phyloP scores from a whole-genome alignment of 106 monocot species.

The Dendrobium huoshanense region DNA sequence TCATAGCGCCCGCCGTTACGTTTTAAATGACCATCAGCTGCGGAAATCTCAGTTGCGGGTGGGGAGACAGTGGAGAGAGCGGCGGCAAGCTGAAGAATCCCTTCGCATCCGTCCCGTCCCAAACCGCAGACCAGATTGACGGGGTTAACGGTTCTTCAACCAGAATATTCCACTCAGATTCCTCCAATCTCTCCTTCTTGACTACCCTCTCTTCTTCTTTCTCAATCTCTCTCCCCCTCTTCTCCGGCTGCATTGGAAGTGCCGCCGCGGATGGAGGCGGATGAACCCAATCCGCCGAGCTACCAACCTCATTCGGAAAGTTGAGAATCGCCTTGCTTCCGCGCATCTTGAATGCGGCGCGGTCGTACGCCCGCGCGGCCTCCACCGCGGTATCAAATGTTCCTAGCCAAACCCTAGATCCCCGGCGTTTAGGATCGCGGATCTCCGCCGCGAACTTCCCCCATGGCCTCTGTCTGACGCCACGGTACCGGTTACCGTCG shows the following conservation, averaged over 20 bases:
- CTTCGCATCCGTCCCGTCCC: slow-evolving; percentile 16
- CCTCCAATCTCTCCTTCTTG: neutral
- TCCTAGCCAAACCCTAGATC: slow-evolving; percentile 75
- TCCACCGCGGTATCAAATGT: slow-evolving; percentile 63
- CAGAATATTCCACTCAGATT: neutral
- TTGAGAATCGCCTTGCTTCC: slow-evolving; percentile 73
- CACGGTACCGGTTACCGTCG: slow-evolving; percentile 48
- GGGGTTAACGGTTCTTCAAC: slow-evolving; percentile 22
- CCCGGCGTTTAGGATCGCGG: slow-evolving; percentile 51
- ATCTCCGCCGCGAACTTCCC: slow-evolving; percentile 81
- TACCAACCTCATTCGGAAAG: slow-evolving; percentile 67
- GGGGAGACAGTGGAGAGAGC: slow-evolving; percentile 42
- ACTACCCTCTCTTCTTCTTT: neutral
- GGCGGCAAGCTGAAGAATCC: slow-evolving; percentile 27
- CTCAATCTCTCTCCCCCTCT: slow-evolving; percentile 10
- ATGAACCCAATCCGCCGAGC: neutral
- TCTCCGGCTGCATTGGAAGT: neutral
- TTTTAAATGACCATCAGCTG: slow-evolving; percentile 7
- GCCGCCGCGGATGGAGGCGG: neutral
- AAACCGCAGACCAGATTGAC: slow-evolving; percentile 26
- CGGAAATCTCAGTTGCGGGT: slow-evolving; percentile 22
- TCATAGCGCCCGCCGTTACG: neutral
- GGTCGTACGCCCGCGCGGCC: slow-evolving; percentile 76
- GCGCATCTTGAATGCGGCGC: slow-evolving; percentile 62
- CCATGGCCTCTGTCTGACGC: slow-evolving; percentile 77